phyloP scores from a whole-genome alignment of 352 stramenopile species.

The Phytophthora macrochlamydospora region DNA sequence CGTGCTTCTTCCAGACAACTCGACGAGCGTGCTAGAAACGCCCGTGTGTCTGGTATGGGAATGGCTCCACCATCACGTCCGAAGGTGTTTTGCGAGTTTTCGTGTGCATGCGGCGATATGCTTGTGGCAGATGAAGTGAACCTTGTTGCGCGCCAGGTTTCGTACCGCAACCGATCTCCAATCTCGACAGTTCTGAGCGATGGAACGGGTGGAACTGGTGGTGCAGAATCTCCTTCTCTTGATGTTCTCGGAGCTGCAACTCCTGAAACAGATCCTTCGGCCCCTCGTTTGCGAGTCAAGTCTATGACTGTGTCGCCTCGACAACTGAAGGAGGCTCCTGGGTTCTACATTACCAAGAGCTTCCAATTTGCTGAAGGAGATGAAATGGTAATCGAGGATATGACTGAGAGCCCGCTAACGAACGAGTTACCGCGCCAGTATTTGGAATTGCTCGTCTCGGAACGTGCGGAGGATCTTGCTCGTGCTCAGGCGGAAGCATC shows the following conservation, averaged over 20 bases:
- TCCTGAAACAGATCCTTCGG: constrained; percentile 26
- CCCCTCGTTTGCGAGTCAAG: constrained; percentile 63
- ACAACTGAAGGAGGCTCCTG: constrained; percentile 75
- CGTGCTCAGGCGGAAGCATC: constrained; percentile 54
- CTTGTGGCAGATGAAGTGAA: constrained; percentile 59
- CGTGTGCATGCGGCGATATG: constrained; percentile 65
- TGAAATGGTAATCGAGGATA: constrained; percentile 84
- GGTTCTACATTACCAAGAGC: constrained; percentile 80
- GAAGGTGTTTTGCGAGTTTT: constrained; percentile 86
- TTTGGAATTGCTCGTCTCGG: constrained; percentile 63
- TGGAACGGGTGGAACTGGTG: constrained; percentile 6
- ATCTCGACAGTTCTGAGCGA: constrained; percentile 38
- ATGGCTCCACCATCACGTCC: constrained; percentile 57
- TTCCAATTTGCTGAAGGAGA: constrained; percentile 79
- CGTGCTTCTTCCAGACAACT: constrained; percentile 57
- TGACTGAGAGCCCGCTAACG: constrained; percentile 80
- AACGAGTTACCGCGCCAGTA: constrained; percentile 85
- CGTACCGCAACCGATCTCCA: constrained; percentile 40
- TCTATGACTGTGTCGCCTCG: constrained; percentile 78
- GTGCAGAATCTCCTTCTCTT: constrained; percentile 31
- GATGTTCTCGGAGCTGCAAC: constrained; percentile 14
- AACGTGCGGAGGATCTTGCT: constrained; percentile 58
- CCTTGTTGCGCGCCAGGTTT: constrained; percentile 62
- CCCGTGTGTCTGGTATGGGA: constrained; percentile 65
- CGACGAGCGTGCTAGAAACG: constrained; percentile 55